phyloP scores from a whole-genome alignment of 306 rosid genomes.

The Canavalia gladiata region DNA sequence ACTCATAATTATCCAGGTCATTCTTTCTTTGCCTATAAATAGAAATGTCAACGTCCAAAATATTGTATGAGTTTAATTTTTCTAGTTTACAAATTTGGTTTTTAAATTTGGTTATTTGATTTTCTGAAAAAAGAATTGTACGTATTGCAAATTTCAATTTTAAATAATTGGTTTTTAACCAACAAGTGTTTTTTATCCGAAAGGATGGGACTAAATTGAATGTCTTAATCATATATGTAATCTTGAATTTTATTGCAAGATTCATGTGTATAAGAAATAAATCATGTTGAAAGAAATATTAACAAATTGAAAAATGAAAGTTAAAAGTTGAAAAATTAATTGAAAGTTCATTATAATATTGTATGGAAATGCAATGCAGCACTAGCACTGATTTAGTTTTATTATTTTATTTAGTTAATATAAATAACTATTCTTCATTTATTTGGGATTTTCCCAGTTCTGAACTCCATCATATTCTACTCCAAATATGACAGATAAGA shows the following conservation, averaged over 20 bases:
- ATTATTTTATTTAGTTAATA: constrained; percentile 5
- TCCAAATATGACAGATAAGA: constrained; percentile 48
- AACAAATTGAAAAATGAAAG: no score
- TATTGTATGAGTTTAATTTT: background rate
- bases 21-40: background rate
- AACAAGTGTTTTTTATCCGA: no score
- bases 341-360: background rate
- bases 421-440: background rate
- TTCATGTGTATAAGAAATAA: no score
- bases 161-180: no score
- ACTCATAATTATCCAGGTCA: constrained; percentile 60
- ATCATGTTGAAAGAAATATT: no score
- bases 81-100: background rate
- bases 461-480: background rate
- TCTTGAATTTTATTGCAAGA: no score
- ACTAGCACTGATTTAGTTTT: background rate
- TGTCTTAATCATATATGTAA: no score
- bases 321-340: no score
- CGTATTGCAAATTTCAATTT: no score
- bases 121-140: background rate
- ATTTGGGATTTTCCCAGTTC: background rate
- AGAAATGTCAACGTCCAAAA: background rate
- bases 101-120: background rate
- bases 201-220: no score
- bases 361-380: background rate